A percentile compares a stretch with the other conserved stretches of the same genome.
These are phyloP conservation scores for Rhododendron griersonianum DNA, from an alignment of 148 eudicot species.

Conservation along the genomic window DNA sequence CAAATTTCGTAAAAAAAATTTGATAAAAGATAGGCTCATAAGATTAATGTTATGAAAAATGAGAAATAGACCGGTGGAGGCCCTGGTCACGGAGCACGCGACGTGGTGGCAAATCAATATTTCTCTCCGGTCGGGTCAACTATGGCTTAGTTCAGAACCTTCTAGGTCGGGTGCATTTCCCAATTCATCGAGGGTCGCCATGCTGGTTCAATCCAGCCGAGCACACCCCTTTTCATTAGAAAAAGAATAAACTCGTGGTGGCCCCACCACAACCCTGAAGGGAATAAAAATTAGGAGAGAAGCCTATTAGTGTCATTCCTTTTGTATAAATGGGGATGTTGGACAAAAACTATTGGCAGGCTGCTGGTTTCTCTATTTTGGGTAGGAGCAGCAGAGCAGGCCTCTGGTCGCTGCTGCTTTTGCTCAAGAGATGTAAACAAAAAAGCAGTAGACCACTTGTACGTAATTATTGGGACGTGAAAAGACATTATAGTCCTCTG, in stretches of 20 bases:
- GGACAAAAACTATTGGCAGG: background rate
- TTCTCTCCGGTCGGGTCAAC: too few relatives aligned
- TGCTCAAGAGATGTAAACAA: background rate
- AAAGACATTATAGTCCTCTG: background rate
- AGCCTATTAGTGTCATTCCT: background rate
- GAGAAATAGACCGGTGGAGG: background rate
- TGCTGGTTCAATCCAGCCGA: too few relatives aligned
- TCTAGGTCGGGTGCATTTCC: too few relatives aligned
- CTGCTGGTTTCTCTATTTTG: background rate
- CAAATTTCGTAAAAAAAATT: too few relatives aligned
- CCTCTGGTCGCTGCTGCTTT: background rate
- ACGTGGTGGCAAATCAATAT: background rate
- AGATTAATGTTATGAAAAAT: too few relatives aligned
- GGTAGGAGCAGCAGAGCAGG: background rate
- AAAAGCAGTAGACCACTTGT: background rate
- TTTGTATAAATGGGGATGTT: background rate
- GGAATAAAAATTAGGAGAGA: background rate
- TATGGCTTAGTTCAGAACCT: too few relatives aligned
- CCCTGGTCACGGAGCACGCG: background rate
- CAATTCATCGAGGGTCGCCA: too few relatives aligned
- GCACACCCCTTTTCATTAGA: too few relatives aligned
- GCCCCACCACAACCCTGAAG: background rate
- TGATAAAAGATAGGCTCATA: too few relatives aligned
- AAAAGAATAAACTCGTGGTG: background rate
- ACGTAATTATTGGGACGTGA: background rate